phyloP scores from a whole-genome alignment of 768 basidiomycete species.

The Kwoniella pini region DNA sequence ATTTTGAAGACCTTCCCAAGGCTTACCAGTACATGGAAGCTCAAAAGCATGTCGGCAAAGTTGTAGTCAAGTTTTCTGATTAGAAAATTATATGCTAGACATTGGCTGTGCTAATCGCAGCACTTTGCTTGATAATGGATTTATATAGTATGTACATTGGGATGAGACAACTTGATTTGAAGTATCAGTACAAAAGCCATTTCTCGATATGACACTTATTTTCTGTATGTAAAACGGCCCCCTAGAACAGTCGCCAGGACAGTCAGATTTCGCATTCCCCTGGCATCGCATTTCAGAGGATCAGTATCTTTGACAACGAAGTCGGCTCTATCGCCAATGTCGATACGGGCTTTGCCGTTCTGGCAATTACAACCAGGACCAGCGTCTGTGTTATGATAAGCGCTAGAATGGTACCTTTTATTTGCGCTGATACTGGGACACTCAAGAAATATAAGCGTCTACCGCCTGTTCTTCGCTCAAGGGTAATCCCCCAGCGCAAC shows the following conservation, averaged over 20 bases:
- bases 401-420: background rate
- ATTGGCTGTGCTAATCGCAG: too few relatives aligned
- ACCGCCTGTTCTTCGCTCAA: slow-evolving; percentile 43
- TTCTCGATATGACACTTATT: background rate
- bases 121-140: too few relatives aligned
- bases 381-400: too few relatives aligned
- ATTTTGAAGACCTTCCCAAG: slow-evolving; percentile 60
- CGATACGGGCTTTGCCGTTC: slow-evolving; percentile 28
- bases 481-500: background rate
- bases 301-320: slow-evolving; percentile 25
- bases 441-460: slow-evolving; percentile 27
- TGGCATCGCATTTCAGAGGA: slow-evolving; percentile 25
- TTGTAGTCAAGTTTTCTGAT: slow-evolving; percentile 56
- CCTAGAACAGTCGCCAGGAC: slow-evolving; percentile 37
- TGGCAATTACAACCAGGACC: too few relatives aligned
- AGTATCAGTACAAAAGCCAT: too few relatives aligned
- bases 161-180: too few relatives aligned
- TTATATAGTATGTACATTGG: too few relatives aligned
- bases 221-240: slow-evolving; percentile 32
- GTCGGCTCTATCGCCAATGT: slow-evolving; percentile 37
- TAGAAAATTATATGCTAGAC: background rate
- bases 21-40: slow-evolving; percentile 62
- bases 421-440: slow-evolving; percentile 24
- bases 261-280: slow-evolving; percentile 26
- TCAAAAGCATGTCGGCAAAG: slow-evolving; percentile 65